phyloP scores from a whole-genome alignment of 805 yeast species.

The Saturnispora quitensis region DNA sequence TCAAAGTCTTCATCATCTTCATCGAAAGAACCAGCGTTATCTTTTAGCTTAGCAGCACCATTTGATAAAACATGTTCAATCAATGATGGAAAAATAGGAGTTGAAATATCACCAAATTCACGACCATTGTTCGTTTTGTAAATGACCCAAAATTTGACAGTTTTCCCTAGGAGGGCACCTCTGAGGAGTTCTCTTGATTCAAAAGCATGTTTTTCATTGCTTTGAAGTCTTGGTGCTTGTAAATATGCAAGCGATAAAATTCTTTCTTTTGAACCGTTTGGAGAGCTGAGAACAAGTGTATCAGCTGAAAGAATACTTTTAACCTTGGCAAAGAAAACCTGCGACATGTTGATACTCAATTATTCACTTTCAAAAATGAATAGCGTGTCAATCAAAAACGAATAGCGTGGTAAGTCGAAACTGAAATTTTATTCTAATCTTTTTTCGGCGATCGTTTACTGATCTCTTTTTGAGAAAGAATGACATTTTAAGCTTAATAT shows the following conservation, averaged over 20 bases:
- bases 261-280: slow-evolving; percentile 47
- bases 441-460: background rate
- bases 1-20: slow-evolving; percentile 34
- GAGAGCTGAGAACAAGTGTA: slow-evolving; percentile 52
- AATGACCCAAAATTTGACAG: slow-evolving; percentile 46
- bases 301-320: slow-evolving; percentile 66
- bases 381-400: background rate
- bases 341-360: slow-evolving; percentile 20
- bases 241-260: slow-evolving; percentile 56
- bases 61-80: slow-evolving; percentile 44
- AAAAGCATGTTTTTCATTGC: slow-evolving; percentile 41
- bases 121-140: slow-evolving; percentile 46
- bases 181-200: slow-evolving; percentile 57
- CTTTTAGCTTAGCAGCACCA: slow-evolving; percentile 58
- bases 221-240: slow-evolving; percentile 42
- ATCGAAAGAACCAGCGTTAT: slow-evolving; percentile 30
- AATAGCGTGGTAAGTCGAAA: background rate
- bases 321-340: slow-evolving; percentile 47
- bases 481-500: background rate
- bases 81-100: slow-evolving; percentile 56
- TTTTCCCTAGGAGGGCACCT: slow-evolving; percentile 54
- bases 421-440: background rate
- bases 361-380: background rate
- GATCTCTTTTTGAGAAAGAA: background rate
- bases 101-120: slow-evolving; percentile 63